phyloP scores from a whole-genome alignment of 805 yeast species.

The Myxozyma neotropica region DNA sequence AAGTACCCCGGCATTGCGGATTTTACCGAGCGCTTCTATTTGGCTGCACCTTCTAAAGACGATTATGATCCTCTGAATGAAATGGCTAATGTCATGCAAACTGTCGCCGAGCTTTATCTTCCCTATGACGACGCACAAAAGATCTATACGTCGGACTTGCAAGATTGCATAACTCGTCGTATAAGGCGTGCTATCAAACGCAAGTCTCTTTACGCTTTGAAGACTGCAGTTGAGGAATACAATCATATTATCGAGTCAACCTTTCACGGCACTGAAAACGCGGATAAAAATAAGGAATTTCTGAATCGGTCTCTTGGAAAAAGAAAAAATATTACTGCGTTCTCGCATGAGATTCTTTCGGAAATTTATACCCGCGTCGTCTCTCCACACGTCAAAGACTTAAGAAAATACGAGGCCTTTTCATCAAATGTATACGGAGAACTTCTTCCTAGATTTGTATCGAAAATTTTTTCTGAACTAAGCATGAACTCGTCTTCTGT shows the following conservation, averaged over 20 bases:
- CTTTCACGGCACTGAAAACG: constrained; percentile 40
- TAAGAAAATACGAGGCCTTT: constrained; percentile 78
- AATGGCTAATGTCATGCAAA: constrained; percentile 54
- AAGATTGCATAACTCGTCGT: constrained; percentile 42
- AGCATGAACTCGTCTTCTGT: constrained; percentile 54
- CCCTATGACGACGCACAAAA: constrained; percentile 41
- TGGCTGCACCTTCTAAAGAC: constrained; percentile 38
- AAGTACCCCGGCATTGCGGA: constrained; percentile 21
- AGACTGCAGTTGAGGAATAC: constrained; percentile 47
- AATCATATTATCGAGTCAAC: constrained; percentile 48
- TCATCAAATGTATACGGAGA: constrained; percentile 93
- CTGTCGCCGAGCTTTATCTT: constrained; percentile 45
- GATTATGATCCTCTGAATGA: constrained; percentile 65
- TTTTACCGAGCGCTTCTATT: constrained; percentile 23
- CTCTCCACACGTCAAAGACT: constrained; percentile 66
- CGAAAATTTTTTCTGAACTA: constrained; percentile 65
- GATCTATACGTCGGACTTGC: constrained; percentile 30
- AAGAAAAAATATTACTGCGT: constrained; percentile 25
- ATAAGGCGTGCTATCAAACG: constrained; percentile 37
- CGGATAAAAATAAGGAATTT: constrained; percentile 40
- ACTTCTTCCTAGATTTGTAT: constrained; percentile 73
- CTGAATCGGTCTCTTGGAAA: not conserved
- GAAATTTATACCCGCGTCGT: constrained; percentile 77
- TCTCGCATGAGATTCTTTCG: constrained; percentile 68
- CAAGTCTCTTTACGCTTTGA: constrained; percentile 41